A percentile compares a stretch with the other conserved stretches of the same genome.
Evolutionary conservation across 202 grass and related monocot genomes (phyloP).

Genomic region (Schoenoplectus triqueter): DNA sequence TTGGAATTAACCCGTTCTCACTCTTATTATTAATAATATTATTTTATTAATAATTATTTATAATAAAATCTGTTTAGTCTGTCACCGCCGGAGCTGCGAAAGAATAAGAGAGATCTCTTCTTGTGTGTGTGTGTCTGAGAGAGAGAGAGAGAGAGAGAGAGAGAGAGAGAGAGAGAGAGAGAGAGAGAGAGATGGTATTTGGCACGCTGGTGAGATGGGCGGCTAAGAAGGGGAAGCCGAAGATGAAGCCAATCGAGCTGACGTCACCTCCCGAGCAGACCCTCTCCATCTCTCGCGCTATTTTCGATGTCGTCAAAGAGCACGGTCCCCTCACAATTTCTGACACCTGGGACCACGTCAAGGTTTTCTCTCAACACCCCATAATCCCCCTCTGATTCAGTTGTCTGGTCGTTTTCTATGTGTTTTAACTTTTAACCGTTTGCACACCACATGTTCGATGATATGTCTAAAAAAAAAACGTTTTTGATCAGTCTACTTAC

Average conservation of each 20-base stretch:
- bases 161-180: not conserved
- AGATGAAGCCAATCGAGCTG: slow-evolving; percentile 85
- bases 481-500: not conserved
- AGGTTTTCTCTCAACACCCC: slow-evolving; percentile 41
- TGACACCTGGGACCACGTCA: slow-evolving; percentile 81
- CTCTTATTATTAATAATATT: too few relatives aligned
- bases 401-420: too few relatives aligned
- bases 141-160: not conserved
- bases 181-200: slow-evolving; percentile 49
- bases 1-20: too few relatives aligned
- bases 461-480: not conserved
- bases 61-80: too few relatives aligned
- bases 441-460: not conserved
- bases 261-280: slow-evolving; percentile 50
- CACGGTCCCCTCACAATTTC: slow-evolving; percentile 84
- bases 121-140: too few relatives aligned
- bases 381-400: too few relatives aligned
- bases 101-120: not conserved
- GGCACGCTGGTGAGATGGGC: slow-evolving; percentile 60
- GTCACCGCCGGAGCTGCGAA: not conserved
- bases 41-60: too few relatives aligned
- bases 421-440: too few relatives aligned
- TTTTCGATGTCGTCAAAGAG: slow-evolving; percentile 82
- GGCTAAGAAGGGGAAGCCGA: slow-evolving; percentile 75
- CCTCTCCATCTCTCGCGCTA: slow-evolving; percentile 73